Evolutionary conservation across 2,329 filamentous ascomycete species (phyloP).

Genomic region (Lasiodiplodia hormozganensis): DNA sequence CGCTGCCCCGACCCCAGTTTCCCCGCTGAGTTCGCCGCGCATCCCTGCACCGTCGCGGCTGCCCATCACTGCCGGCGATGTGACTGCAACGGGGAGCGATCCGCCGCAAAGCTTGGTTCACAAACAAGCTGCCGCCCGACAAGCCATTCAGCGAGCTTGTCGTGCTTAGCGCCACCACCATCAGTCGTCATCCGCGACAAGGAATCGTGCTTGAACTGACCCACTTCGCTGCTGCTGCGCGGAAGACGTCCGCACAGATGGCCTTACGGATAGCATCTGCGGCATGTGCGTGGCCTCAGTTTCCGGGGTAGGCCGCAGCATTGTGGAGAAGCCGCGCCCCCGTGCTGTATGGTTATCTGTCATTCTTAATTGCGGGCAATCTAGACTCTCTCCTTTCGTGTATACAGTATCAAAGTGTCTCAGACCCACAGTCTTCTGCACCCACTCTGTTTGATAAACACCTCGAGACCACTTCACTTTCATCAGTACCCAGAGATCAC

Average conservation of each 20-base stretch:
- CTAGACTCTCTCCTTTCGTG: not conserved
- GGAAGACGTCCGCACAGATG: not conserved
- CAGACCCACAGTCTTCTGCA: not conserved
- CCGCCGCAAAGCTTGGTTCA: constrained; percentile 19
- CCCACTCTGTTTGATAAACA: not conserved
- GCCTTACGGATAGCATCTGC: not conserved
- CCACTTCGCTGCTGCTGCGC: not conserved
- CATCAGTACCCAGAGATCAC: too few species aligned
- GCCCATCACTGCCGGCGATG: not conserved
- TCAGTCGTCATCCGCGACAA: constrained; percentile 3
- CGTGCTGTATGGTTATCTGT: constrained; percentile 1
- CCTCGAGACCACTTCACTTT: not conserved
- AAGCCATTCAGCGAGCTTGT: constrained; percentile 23
- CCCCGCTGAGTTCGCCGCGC: constrained; percentile 10
- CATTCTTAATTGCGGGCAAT: not conserved
- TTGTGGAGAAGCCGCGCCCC: not conserved
- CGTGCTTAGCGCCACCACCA: constrained; percentile 2
- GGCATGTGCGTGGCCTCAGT: not conserved
- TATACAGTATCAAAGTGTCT: not conserved
- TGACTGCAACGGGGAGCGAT: constrained; percentile 19
- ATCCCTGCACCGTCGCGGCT: not conserved
- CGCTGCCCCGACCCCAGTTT: constrained; percentile 15
- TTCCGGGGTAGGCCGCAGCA: not conserved
- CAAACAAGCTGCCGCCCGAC: constrained; percentile 7
- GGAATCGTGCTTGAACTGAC: not conserved